These are phyloP conservation scores for Solanum pimpinellifolium DNA, from an alignment of 257 asterid species.

Conservation along the genomic window DNA sequence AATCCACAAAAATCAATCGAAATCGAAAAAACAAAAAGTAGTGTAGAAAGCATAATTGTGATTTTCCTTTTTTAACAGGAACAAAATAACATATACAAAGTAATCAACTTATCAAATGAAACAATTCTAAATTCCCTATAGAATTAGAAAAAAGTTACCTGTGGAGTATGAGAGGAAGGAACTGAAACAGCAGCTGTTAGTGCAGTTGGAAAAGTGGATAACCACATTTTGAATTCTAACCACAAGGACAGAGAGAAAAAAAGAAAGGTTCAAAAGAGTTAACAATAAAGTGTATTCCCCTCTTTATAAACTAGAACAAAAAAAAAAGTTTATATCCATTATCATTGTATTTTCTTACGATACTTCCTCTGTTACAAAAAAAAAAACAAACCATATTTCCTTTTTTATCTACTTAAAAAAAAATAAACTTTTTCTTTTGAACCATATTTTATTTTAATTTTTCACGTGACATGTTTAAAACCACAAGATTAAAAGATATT, in stretches of 20 bases:
- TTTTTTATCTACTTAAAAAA: no score
- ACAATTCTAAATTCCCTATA: background rate
- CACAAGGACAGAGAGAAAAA: background rate
- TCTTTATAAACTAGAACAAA: background rate
- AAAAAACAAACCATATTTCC: no score
- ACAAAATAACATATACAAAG: background rate
- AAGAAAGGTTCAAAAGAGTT: background rate
- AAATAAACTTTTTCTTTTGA: no score
- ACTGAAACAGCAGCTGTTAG: slow-evolving; percentile 12
- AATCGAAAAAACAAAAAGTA: background rate
- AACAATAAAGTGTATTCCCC: background rate
- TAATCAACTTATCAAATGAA: background rate
- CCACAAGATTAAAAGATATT: no score
- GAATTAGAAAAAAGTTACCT: background rate
- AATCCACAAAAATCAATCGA: background rate
- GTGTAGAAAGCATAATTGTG: background rate
- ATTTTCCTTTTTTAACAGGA: background rate
- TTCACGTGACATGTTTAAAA: no score
- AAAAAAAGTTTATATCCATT: background rate
- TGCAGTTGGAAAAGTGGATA: slow-evolving; percentile 25
- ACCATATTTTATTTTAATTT: no score
- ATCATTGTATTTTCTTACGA: no score
- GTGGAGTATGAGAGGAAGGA: slow-evolving; percentile 8
- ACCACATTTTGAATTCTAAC: slow-evolving; percentile 32
- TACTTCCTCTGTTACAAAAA: no score